Conservation (phyloP, 2,329 filamentous ascomycete species). For the Didymella pinodella region DNA sequence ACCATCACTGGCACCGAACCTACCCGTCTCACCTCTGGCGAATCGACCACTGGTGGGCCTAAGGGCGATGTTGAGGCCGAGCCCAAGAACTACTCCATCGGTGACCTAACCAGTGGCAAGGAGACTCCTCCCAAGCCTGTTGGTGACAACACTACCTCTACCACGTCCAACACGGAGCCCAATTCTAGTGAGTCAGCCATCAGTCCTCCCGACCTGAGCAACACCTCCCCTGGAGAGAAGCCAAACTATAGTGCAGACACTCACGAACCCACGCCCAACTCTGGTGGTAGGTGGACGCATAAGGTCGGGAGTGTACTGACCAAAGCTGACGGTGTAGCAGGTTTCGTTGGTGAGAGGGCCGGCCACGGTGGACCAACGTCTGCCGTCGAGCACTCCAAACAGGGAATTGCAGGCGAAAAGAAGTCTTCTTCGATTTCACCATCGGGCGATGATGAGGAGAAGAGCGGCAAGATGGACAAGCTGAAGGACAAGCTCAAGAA, state of each 20-base stretch:
- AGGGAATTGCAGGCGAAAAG: not conserved
- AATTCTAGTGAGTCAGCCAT: conserved; percentile 27
- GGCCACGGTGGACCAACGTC: conserved; percentile 48
- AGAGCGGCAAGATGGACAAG: conserved; percentile 49
- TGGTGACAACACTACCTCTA: conserved; percentile 10
- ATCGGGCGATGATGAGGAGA: conserved; percentile 29
- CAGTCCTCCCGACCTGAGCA: conserved; percentile 20
- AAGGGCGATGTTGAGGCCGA: conserved; percentile 18
- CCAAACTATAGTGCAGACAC: conserved; percentile 20
- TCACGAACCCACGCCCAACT: conserved; percentile 13
- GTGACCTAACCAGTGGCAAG: conserved; percentile 18
- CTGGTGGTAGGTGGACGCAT: conserved; percentile 35
- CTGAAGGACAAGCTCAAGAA: conserved; percentile 70
- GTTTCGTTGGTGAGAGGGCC: conserved; percentile 64
- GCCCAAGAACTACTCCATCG: conserved; percentile 20
- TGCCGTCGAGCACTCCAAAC: conserved; percentile 12
- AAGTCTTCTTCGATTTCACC: conserved; percentile 22
- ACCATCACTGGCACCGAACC: conserved; percentile 10
- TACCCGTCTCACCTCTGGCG: conserved; percentile 4
- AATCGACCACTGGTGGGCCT: conserved; percentile 8
- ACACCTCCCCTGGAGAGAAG: conserved; percentile 18
- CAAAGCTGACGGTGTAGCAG: conserved; percentile 53
- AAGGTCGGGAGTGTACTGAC: conserved; percentile 26
- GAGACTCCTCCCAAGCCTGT: conserved; percentile 67
- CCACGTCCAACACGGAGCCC: conserved; percentile 17